Conservation (phyloP, 1,139 yeast genomes). For the Candida pseudoviswanathii region DNA sequence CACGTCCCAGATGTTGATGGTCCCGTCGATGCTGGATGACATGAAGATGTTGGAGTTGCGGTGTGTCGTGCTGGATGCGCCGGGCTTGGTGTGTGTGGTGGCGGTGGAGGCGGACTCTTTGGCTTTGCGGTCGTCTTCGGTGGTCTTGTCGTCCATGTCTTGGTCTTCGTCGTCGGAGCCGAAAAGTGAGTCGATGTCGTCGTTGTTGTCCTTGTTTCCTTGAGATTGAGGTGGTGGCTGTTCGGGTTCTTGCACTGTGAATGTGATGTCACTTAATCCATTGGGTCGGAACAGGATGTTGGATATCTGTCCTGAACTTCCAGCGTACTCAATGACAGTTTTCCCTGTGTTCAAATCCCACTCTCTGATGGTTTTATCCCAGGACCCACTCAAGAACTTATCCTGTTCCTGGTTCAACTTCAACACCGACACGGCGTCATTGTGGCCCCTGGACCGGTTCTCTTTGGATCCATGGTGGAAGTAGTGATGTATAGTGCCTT, state of each 20-base stretch:
- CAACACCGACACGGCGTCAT: conserved; percentile 73
- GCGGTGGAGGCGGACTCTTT: conserved; percentile 27
- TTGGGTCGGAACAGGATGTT: conserved; percentile 77
- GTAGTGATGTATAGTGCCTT: conserved; percentile 80
- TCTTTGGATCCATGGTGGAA: conserved; percentile 45
- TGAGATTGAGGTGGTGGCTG: too few species aligned
- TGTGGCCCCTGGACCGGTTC: conserved; percentile 47
- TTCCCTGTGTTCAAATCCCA: conserved; percentile 89
- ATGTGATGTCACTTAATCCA: conserved; percentile 49
- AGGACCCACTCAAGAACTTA: conserved; percentile 76
- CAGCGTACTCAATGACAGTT: conserved; percentile 47
- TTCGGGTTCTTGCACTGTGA: conserved; percentile 16
- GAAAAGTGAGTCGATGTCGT: conserved; percentile 14
- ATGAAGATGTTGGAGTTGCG: conserved; percentile 64
- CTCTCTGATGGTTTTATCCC: conserved; percentile 78
- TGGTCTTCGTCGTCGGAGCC: conserved; percentile 43
- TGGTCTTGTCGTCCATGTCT: conserved; percentile 11
- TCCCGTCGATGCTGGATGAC: conserved; percentile 85
- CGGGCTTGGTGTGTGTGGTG: conserved; percentile 18
- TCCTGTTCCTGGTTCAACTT: conserved; percentile 63
- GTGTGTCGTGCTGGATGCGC: conserved; percentile 24
- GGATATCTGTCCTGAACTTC: conserved; percentile 77
- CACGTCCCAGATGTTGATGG: conserved; percentile 80
- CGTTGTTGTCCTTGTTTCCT: conserved; percentile 3
- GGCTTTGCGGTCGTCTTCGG: conserved; percentile 20